Evolutionary conservation across 768 basidiomycete species (phyloP).

Genomic region (Tulasnella sp.): DNA sequence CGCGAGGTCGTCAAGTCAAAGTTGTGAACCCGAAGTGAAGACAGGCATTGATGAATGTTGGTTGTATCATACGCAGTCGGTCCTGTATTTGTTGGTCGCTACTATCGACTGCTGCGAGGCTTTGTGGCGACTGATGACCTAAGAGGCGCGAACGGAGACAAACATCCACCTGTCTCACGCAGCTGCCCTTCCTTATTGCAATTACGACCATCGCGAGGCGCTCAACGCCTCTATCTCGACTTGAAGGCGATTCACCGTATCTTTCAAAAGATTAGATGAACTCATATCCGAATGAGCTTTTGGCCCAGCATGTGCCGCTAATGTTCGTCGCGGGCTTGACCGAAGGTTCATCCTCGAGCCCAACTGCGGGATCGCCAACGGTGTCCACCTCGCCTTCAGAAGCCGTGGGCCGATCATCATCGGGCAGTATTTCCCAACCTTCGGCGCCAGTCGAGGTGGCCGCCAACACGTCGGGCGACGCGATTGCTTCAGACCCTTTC

Average conservation of each 20-base stretch:
- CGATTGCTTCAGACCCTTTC: slow-evolving; percentile 61
- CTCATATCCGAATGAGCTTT: slow-evolving; percentile 86
- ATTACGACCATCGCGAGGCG: slow-evolving; percentile 12
- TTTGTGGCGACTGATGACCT: not conserved
- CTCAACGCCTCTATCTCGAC: not conserved
- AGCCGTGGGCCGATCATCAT: slow-evolving; percentile 33
- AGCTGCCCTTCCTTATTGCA: not conserved
- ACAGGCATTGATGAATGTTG: not conserved
- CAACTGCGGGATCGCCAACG: slow-evolving; percentile 13
- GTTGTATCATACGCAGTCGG: not conserved
- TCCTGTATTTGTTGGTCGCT: not conserved
- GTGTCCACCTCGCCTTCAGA: not conserved
- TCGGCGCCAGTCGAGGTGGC: not conserved
- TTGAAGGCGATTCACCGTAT: slow-evolving; percentile 5
- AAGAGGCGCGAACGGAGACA: not conserved
- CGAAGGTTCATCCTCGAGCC: slow-evolving; percentile 16
- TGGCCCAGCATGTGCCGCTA: slow-evolving; percentile 86
- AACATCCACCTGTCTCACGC: not conserved
- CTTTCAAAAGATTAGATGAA: slow-evolving; percentile 62
- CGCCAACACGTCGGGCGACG: slow-evolving; percentile 10
- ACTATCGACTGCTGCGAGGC: not conserved
- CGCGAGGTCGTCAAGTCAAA: slow-evolving; percentile 4
- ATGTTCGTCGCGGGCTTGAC: slow-evolving; percentile 90
- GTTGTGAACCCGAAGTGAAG: not conserved
- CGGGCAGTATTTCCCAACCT: not conserved